phyloP scores from a whole-genome alignment of 1,284 basidiomycete species.

The Boletus sp. region DNA sequence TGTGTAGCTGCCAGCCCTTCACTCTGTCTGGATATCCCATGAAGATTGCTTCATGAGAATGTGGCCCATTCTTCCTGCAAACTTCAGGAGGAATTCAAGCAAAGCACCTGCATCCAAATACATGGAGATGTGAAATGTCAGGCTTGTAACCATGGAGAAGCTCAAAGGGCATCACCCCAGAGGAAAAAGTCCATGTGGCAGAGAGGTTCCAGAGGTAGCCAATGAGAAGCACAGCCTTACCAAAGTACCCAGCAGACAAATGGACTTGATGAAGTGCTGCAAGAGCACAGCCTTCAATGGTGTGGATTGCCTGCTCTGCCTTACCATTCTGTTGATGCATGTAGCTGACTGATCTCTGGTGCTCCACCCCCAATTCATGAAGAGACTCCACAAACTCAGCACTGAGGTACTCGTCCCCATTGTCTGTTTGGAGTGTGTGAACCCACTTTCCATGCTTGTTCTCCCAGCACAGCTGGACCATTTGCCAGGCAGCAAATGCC shows the following conservation, averaged over 20 bases:
- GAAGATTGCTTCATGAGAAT: background rate
- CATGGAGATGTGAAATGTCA: background rate
- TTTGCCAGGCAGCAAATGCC: background rate
- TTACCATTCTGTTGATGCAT: constrained; percentile 8
- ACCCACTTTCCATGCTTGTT: background rate
- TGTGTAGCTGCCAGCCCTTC: background rate
- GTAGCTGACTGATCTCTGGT: background rate
- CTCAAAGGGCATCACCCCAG: background rate
- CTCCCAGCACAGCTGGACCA: background rate
- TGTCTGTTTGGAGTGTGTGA: background rate
- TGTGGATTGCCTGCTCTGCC: background rate
- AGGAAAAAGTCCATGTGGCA: background rate
- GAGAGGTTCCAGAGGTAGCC: constrained; percentile 5
- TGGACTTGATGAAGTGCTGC: background rate
- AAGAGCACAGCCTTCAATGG: background rate
- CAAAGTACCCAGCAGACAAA: background rate
- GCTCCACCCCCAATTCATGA: background rate
- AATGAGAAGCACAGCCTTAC: background rate
- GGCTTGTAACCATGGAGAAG: background rate
- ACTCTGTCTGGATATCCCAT: constrained; percentile 1
- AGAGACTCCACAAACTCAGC: background rate
- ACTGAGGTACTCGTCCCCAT: background rate
- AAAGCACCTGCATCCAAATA: background rate
- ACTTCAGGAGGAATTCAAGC: background rate
- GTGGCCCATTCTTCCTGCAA: background rate